Base-by-base conservation (phyloP, 148 eudicot genomes). In the Nepenthes gracilis region DNA sequence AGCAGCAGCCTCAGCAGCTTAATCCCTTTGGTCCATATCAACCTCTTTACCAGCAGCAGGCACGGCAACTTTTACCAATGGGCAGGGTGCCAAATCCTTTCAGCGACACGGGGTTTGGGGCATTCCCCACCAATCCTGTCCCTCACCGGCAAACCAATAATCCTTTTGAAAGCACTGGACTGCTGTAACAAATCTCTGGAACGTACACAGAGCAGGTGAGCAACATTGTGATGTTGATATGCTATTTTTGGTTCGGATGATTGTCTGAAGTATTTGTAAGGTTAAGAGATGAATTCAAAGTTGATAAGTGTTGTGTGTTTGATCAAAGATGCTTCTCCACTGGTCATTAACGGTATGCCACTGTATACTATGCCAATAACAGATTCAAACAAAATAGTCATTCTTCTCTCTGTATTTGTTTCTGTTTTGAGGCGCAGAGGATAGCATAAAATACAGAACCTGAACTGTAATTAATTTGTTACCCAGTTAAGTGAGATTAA, bases 21-120 rank as follows among this genome's bases (percentile, higher is more conserved):
- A 89, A 85, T 67, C 96, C 95, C 14, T 89, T 89, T 48, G 87
- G 74, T 48, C 65, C 86, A 1, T 86, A 79, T 66, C 90, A 75
- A 70, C 84, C 85, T 43, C 64, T 77, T 36, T 85, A 81, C 38
- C 90, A 78, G 43, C 10, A 2, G 15, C 53, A 49, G 53, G 10
- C 68, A 52, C 92, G 70, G 61, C 80, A 83, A 55, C 71, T 67
- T 58, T 36, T 60, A 10, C 12, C 36, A 5, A 63, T 63, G 14
- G 23, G 10, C 4, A 0, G 55, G 57, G 69, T 66, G 0, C 73
- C 82, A 45, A 78, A 78, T 55, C 79, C 82, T 4, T 78, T 78
- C 40, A 67, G 64, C 0, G 79, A 75, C 40, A 57, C 61, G 6
- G 79, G 71, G 40, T 74, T 78, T 32, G 79, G 76, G 43, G 70